Percentiles rank a stretch among this genome's conserved stretches.
Evolutionary conservation across 129 eudicot genomes (phyloP).

Genomic region (Ambrosia artemisiifolia): DNA sequence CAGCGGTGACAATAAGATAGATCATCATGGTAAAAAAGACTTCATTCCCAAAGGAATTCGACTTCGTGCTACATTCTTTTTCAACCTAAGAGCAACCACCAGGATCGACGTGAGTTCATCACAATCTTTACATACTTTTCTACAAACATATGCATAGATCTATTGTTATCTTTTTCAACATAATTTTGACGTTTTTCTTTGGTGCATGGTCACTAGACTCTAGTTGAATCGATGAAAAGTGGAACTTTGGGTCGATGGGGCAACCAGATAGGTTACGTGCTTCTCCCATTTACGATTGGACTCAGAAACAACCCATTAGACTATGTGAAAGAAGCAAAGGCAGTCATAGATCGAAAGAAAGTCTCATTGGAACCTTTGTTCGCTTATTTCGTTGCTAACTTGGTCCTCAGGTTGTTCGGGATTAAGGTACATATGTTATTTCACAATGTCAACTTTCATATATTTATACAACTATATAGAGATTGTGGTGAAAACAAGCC

Average conservation of each 20-base stretch:
- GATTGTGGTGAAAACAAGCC: background rate
- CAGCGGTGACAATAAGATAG: background rate
- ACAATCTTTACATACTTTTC: no score
- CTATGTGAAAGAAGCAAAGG: conserved; percentile 41
- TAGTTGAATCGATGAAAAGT: conserved; percentile 36
- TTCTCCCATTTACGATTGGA: conserved; percentile 40
- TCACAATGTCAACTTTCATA: background rate
- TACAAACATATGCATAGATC: background rate
- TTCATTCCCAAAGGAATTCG: conserved; percentile 34
- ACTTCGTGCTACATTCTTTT: conserved; percentile 46
- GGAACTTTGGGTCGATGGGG: conserved; percentile 39
- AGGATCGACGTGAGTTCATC: conserved; percentile 38
- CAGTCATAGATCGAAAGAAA: conserved; percentile 44
- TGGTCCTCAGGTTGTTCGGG: conserved; percentile 45
- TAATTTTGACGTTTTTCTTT: background rate
- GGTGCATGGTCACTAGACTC: conserved; percentile 14
- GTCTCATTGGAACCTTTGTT: conserved; percentile 41
- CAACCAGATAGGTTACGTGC: conserved; percentile 47
- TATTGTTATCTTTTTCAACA: background rate
- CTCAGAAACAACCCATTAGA: conserved; percentile 38
- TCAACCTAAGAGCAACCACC: conserved; percentile 44
- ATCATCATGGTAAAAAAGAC: background rate
- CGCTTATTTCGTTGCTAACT: conserved; percentile 24
- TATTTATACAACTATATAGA: background rate
- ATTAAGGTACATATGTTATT: conserved; percentile 33